A percentile compares a stretch with the other conserved stretches of the same genome.
Evolutionary conservation across 768 basidiomycete species (phyloP).

Genomic region (Calocera cornea): DNA sequence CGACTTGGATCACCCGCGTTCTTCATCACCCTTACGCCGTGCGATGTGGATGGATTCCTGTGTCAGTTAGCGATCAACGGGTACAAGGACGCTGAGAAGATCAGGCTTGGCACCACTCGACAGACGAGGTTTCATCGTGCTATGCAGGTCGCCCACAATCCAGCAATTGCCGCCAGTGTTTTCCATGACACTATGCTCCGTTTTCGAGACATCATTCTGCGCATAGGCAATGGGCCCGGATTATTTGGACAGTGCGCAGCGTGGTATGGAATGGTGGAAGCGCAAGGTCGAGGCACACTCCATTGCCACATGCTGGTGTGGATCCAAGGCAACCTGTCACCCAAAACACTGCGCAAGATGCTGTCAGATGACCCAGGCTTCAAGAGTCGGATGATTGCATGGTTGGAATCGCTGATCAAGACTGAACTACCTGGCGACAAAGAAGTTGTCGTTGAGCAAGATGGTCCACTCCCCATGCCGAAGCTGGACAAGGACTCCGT

Average conservation of each 20-base stretch:
- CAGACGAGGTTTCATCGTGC: slow-evolving; percentile 25
- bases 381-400: slow-evolving; percentile 13
- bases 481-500: background rate
- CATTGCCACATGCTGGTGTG: slow-evolving; percentile 34
- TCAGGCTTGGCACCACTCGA: slow-evolving; percentile 17
- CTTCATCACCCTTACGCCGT: slow-evolving; percentile 37
- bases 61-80: slow-evolving; percentile 29
- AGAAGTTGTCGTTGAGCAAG: background rate
- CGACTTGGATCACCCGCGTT: slow-evolving; percentile 29
- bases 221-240: slow-evolving; percentile 16
- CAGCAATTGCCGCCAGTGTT: slow-evolving; percentile 29
- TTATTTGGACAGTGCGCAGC: slow-evolving; percentile 24
- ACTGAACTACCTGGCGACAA: slow-evolving; percentile 16
- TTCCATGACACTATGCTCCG: slow-evolving; percentile 31
- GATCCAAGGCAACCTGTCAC: slow-evolving; percentile 26
- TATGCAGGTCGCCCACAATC: slow-evolving; percentile 29
- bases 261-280: slow-evolving; percentile 33
- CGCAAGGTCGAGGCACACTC: slow-evolving; percentile 28
- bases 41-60: slow-evolving; percentile 31
- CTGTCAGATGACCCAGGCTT: slow-evolving; percentile 14
- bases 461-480: slow-evolving; percentile 6
- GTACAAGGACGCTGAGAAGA: slow-evolving; percentile 27
- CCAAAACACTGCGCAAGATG: slow-evolving; percentile 19
- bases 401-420: slow-evolving; percentile 22
- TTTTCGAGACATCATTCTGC: slow-evolving; percentile 23